Base-by-base conservation (phyloP, 2,329 filamentous ascomycete genomes). In the Neonectria ditissima region DNA sequence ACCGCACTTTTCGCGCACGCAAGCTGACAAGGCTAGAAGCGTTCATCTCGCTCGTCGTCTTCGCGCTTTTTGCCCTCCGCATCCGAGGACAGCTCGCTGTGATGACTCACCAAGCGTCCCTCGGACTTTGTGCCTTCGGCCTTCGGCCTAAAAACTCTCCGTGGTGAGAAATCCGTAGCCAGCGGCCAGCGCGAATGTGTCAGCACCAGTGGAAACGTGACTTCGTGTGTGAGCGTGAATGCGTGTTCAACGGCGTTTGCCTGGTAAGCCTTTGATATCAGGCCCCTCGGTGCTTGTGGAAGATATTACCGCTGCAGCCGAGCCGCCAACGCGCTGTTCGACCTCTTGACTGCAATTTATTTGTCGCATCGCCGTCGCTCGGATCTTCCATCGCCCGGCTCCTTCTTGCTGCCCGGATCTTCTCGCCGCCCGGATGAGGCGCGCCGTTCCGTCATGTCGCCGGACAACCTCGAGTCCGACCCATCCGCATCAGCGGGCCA, bases 61-160 rank as follows among this genome's bases (percentile, higher is more conserved):
- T 65, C 59, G 65, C 65, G 59, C 45, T 50, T 62, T 65, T 7
- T 37, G 14, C 34, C 34, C n/a, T 41, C 11, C 37, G 37, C 60
- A 55, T 39, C 26, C 26, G 30, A 48, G 45, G 30, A 44, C 53
- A 39, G n/a, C 24, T 41, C 22, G 51, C 22, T 10, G 47, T 28
- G 32, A 59, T 73, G 70, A 73, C 65, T 72, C 70, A 68, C 63
- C 28, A 22, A 3, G 11, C 30, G 16, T 48, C 41, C 50, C 55
- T 67, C 66, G 68, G 66, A 68, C 65, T 70, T 69, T 62, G 59
- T 48, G 58, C 52, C 62, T 60, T 73, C 70, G 70, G 70, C 55
- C 63, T 73, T 72, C 70, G 70, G 70, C 59, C 62, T 63, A 58
- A 70, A 62, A 67, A 56, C 55, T 67, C 39, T 54, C 62, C 63